Evolutionary conservation across 306 rosid genomes (phyloP).

Genomic region (Macrotyloma uniflorum): DNA sequence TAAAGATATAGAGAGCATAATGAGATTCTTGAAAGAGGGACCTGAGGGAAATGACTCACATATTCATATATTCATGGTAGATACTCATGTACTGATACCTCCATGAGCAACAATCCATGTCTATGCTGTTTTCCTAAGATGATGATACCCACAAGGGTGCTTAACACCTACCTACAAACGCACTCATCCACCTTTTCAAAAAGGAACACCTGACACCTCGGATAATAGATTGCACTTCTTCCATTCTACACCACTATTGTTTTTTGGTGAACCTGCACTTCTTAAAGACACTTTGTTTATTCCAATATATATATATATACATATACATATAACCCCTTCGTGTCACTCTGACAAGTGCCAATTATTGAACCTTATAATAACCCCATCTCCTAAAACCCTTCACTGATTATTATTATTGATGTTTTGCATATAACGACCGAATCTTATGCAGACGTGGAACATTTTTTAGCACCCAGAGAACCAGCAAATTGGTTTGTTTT

Average conservation of each 20-base stretch:
- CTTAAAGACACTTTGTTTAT: constrained; percentile 18
- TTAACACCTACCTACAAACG: constrained; percentile 44
- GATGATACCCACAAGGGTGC: constrained; percentile 43
- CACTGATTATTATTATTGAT: not conserved
- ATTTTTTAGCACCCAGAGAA: not conserved
- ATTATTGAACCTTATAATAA: constrained; percentile 25
- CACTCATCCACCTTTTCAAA: constrained; percentile 7
- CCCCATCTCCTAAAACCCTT: not conserved
- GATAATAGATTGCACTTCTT: constrained; percentile 6
- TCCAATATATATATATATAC: not conserved
- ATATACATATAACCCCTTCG: not conserved
- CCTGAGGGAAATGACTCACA: not conserved
- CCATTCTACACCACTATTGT: constrained; percentile 4
- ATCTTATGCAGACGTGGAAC: not conserved
- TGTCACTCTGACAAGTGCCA: constrained; percentile 31
- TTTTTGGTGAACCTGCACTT: constrained; percentile 6
- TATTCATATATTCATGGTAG: constrained; percentile 6
- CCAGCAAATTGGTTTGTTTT: not conserved
- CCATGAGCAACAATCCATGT: not conserved
- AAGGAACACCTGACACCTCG: constrained; percentile 26
- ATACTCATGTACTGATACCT: not conserved
- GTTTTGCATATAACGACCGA: not conserved
- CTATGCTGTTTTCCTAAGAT: constrained; percentile 2
- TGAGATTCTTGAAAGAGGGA: constrained; percentile 34
- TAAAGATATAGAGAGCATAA: not conserved